Evolutionary conservation across 495 filamentous ascomycete genomes (phyloP), one percentile per base, ranked within the genome.

Genomic region (Penicillium odoratum): DNA sequence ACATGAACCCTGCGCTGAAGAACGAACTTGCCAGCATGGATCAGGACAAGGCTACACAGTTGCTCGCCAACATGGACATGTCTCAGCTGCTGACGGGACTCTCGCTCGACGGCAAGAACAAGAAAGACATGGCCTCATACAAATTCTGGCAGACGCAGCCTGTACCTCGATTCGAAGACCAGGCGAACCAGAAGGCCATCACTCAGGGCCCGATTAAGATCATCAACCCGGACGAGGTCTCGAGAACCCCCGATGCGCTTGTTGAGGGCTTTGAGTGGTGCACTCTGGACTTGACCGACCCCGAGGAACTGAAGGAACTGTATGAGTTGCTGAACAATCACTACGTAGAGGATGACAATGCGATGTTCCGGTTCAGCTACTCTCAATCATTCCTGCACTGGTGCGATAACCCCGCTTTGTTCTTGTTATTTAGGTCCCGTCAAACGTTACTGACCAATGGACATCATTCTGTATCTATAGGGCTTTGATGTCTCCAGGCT

Each of bases 101-200:
- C 58, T 75, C 83, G 34, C 51, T 82, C 44, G 84, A 84, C 40
- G 89, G 88, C 4, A 95, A 95, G 80, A 95, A 95, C 64, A 84
- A 85, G 61, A 97, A 96, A 74, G 93, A 97, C 62, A 96, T 97
- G 91, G 93, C 85, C 5, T 87, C 87, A 31, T 96, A 97, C 81
- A 97, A 95, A 73, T 98, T 98, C 74, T 98, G 94, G 94, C 85
- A 89, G 69, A 98, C 94, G 34, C 94, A 98, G 70, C 94, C 94
- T 0, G 94, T 98, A 31, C 89, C 91, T 9, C 85, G 86, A 55
- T 97, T 97, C 61, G 87, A 84, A 67, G 77, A 85, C 11, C 61
- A 73, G 49, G 51, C 64, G 46, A 68, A 66, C 53, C 67, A 74
- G 45, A 63, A 70, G 31, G 61, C 71, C 18, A 61, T 74, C 45